phyloP scores from a whole-genome alignment of 805 yeast species.

The Naumovozyma castellii region DNA sequence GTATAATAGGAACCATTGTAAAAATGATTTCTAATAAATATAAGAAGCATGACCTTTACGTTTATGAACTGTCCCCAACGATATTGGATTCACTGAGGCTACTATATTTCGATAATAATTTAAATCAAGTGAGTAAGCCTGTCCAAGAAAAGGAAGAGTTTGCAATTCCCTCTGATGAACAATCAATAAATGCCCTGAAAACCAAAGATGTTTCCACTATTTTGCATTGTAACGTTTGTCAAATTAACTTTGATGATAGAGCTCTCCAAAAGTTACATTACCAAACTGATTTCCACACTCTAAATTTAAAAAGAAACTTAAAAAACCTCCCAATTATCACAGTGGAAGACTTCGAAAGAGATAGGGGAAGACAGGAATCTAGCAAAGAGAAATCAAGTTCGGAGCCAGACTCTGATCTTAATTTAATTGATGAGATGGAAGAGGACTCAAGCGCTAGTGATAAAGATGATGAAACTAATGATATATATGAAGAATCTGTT shows the following conservation, averaged over 20 bases:
- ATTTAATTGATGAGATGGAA: slow-evolving; percentile 8
- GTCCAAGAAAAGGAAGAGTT: background rate
- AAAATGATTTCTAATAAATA: background rate
- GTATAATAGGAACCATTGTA: background rate
- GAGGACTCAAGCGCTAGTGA: no score
- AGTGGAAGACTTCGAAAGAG: slow-evolving; percentile 47
- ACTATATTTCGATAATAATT: slow-evolving; percentile 47
- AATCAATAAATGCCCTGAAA: slow-evolving; percentile 8
- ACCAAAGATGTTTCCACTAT: slow-evolving; percentile 6
- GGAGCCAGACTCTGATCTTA: background rate
- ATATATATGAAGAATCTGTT: slow-evolving; percentile 8
- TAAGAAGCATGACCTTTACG: slow-evolving; percentile 36
- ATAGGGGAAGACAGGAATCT: slow-evolving; percentile 30
- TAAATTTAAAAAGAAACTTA: slow-evolving; percentile 47
- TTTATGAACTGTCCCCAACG: slow-evolving; percentile 37
- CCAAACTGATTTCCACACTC: slow-evolving; percentile 49
- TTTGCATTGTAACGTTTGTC: slow-evolving; percentile 21
- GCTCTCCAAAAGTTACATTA: slow-evolving; percentile 35
- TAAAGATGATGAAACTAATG: slow-evolving; percentile 16
- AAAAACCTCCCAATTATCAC: slow-evolving; percentile 38
- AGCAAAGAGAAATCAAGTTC: slow-evolving; percentile 4
- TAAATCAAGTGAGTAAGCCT: slow-evolving; percentile 5
- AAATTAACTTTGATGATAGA: slow-evolving; percentile 10
- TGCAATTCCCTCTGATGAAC: background rate
- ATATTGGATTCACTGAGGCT: slow-evolving; percentile 41